Conservation (phyloP, 768 basidiomycete species). For the Multifurca ochricompacta region DNA sequence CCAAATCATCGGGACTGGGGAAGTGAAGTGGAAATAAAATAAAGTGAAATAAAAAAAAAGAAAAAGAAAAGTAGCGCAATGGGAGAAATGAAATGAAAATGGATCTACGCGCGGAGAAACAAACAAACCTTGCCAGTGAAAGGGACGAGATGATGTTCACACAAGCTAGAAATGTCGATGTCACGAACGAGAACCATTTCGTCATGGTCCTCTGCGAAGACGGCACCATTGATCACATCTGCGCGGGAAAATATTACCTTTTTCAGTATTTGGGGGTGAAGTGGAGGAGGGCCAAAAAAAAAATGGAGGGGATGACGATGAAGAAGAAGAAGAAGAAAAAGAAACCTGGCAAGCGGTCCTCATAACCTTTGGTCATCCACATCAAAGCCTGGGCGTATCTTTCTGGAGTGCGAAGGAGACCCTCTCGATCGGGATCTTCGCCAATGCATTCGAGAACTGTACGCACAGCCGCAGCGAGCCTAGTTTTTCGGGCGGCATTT, state of each 20-base stretch:
- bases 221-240: slow-evolving; percentile 98
- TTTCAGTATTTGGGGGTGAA: slow-evolving; percentile 2
- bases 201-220: slow-evolving; percentile 98
- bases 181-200: slow-evolving; percentile 99
- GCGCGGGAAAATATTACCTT: slow-evolving; percentile 9
- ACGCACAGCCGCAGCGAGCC: slow-evolving; percentile 77
- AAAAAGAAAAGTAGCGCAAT: background rate
- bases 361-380: slow-evolving; percentile 99
- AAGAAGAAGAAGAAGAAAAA: background rate
- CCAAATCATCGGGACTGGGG: slow-evolving; percentile 12
- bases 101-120: background rate
- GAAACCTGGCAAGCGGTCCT: slow-evolving; percentile 82
- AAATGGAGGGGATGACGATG: slow-evolving; percentile 13
- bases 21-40: too few relatives aligned
- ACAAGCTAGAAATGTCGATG: slow-evolving; percentile 94
- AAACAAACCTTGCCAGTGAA: slow-evolving; percentile 93
- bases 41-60: too few relatives aligned
- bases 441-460: slow-evolving; percentile 95
- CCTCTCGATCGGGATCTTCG: slow-evolving; percentile 95
- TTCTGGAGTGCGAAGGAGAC: slow-evolving; percentile 84
- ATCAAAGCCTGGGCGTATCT: slow-evolving; percentile 94
- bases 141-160: slow-evolving; percentile 97
- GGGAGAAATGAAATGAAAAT: slow-evolving; percentile 4
- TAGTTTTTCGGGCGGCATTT: slow-evolving; percentile 60
- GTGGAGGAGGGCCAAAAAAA: background rate